Base-by-base conservation (phyloP, 495 filamentous ascomycete genomes). In the Terfezia claveryi region DNA sequence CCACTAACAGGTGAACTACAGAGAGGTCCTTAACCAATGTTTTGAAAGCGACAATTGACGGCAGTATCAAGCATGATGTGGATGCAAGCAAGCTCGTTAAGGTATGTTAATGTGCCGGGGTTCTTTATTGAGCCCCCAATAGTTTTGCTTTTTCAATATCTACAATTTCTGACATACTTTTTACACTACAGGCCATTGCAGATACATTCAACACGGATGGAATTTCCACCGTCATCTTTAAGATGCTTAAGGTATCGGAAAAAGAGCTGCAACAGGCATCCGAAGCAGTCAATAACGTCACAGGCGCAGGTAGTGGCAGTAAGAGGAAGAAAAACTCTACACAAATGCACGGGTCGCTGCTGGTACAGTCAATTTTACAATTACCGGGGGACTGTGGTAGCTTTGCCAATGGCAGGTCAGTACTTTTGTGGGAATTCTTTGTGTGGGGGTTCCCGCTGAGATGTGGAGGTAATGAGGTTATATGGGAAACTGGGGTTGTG, bases 361-460 rank as follows among this genome's bases (percentile, higher is more conserved):
- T 86, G 27, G 76, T 74, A 11, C 82, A 86, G 61, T 67, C 74
- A 14, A 80, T 86, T 72, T 68, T 85, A 14, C 64, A 73, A 1
- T 70, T 75, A 11, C 74, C 79, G 0, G 79, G 76, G 2, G 67
- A 74, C 11, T 49, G 83, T 16, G 74, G 75, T 53, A 71, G 70
- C 17, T 67, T 83, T 5, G 68, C 84, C 17, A 76, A 56, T 46
- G 54, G 10, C 27, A 7, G 27, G 27, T 32, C 27, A 32, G 27
- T 32, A 32, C 27, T 32, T 32, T 5, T 32, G 27, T 32, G 27
- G 7, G 7, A 2, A 32, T 32, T 4, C 27, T 32, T 20, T 32
- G 27, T 7, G 27, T 32, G 27, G 27, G 20, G 2, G 27, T 32
- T 32, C 27, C 27, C 27, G 27, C 4, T 32, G 7, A 32, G 1